Conservation (phyloP, 2,329 filamentous ascomycete genomes). For the Pseudogymnoascus verrucosus region DNA sequence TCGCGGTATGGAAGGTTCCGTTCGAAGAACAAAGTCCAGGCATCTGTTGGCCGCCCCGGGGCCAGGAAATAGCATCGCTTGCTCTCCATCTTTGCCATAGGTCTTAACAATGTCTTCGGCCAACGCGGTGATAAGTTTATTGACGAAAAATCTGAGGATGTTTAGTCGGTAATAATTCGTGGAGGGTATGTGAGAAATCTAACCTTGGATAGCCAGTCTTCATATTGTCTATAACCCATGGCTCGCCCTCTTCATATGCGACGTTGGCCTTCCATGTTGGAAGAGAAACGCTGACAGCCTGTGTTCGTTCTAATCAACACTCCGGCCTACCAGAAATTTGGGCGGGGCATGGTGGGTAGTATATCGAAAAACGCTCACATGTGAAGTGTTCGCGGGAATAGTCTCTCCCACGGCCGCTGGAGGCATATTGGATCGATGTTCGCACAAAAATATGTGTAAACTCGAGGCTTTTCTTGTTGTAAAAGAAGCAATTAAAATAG, state of each 20-base stretch:
- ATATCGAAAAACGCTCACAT: conserved; percentile 23
- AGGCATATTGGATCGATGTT: conserved; percentile 21
- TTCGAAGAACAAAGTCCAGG: conserved; percentile 59
- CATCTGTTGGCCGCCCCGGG: conserved; percentile 62
- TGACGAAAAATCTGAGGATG: conserved; percentile 71
- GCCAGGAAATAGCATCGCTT: conserved; percentile 79
- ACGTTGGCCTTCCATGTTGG: conserved; percentile 89
- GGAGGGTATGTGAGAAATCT: conserved; percentile 21
- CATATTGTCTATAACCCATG: conserved; percentile 81
- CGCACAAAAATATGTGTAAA: conserved; percentile 5
- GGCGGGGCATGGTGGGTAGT: conserved; percentile 13
- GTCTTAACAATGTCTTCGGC: conserved; percentile 57
- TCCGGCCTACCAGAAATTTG: conserved; percentile 4
- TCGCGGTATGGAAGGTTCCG: conserved; percentile 44
- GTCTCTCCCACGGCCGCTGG: conserved; percentile 28
- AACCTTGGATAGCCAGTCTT: conserved; percentile 83
- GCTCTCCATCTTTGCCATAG: conserved; percentile 53
- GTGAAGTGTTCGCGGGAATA: conserved; percentile 28
- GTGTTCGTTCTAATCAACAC: conserved; percentile 5
- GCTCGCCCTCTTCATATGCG: conserved; percentile 85
- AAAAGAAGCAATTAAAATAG: conserved; percentile 9
- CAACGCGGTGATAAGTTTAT: conserved; percentile 71
- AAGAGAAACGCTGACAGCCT: conserved; percentile 94
- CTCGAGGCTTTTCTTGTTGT: neutral
- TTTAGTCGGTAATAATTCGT: conserved; percentile 10